A percentile compares a stretch with the other conserved stretches of the same genome.
Conservation (phyloP, 148 eudicot genomes). For the Diospyros lotus region DNA sequence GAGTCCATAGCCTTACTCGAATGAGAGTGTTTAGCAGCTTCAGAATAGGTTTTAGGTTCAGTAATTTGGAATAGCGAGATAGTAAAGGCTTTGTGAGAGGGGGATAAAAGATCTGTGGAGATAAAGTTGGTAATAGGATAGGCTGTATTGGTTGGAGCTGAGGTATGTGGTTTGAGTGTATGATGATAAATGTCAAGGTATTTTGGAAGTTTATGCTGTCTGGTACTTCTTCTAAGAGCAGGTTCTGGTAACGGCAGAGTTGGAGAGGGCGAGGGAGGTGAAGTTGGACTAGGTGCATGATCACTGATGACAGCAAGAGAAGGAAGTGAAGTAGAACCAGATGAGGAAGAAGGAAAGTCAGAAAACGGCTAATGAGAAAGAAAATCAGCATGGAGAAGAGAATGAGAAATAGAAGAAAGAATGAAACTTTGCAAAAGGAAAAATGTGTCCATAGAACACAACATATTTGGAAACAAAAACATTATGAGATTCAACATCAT, state of each 20-base stretch:
- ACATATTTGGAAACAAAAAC: background rate
- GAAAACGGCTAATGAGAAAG: too few species aligned
- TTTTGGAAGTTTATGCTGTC: background rate
- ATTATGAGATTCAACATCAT: background rate
- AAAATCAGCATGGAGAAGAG: background rate
- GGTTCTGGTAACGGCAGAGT: background rate
- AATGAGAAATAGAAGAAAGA: background rate
- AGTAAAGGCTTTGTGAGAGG: background rate
- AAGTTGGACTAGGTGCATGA: background rate
- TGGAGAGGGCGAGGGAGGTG: background rate
- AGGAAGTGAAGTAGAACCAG: background rate
- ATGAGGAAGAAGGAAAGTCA: background rate
- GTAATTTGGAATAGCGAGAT: background rate
- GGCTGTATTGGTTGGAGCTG: background rate
- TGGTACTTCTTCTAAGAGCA: background rate
- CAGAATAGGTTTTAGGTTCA: background rate
- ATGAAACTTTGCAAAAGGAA: background rate
- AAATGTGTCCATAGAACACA: background rate
- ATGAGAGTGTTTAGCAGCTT: too few species aligned
- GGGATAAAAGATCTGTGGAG: background rate
- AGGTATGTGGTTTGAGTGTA: background rate
- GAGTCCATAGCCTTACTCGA: background rate
- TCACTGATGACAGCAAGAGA: background rate
- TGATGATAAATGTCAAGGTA: background rate
- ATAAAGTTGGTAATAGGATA: background rate